Percentiles rank a stretch among this genome's conserved stretches.
phyloP scores from a whole-genome alignment of 441 rosid genomes.

The Francoa sonchifolia region DNA sequence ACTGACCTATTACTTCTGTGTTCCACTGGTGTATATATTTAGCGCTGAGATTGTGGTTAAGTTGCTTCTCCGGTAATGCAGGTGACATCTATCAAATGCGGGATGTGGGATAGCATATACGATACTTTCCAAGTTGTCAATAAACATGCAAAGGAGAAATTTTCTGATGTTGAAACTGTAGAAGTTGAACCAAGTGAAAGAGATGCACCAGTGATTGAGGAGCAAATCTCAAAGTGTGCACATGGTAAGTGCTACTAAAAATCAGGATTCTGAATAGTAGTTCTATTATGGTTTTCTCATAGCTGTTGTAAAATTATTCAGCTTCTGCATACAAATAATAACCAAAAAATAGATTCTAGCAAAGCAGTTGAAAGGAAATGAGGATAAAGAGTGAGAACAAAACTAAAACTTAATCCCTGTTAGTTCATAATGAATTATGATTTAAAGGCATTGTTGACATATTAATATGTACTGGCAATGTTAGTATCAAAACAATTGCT shows the following conservation, averaged over 20 bases:
- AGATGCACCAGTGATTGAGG: constrained; percentile 10
- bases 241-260: constrained; percentile 23
- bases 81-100: constrained; percentile 73
- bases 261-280: background rate
- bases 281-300: background rate
- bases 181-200: constrained; percentile 45
- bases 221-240: constrained; percentile 10
- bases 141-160: constrained; percentile 26
- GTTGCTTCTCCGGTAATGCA: constrained; percentile 18
- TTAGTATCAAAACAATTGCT: no score
- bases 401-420: no score
- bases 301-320: background rate
- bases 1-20: background rate
- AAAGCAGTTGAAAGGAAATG: no score
- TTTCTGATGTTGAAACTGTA: constrained; percentile 35
- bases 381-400: no score
- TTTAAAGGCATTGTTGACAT: no score
- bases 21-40: background rate
- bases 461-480: no score
- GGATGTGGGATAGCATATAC: constrained; percentile 82
- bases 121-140: constrained; percentile 49
- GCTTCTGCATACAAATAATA: constrained; percentile 1
- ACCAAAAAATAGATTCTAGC: no score
- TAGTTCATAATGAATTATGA: no score
- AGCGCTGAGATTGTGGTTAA: background rate